Percentiles rank a stretch among this genome's conserved stretches.
Evolutionary conservation across 352 stramenopile genomes (phyloP).

Genomic region (Pseudoperonospora humuli): DNA sequence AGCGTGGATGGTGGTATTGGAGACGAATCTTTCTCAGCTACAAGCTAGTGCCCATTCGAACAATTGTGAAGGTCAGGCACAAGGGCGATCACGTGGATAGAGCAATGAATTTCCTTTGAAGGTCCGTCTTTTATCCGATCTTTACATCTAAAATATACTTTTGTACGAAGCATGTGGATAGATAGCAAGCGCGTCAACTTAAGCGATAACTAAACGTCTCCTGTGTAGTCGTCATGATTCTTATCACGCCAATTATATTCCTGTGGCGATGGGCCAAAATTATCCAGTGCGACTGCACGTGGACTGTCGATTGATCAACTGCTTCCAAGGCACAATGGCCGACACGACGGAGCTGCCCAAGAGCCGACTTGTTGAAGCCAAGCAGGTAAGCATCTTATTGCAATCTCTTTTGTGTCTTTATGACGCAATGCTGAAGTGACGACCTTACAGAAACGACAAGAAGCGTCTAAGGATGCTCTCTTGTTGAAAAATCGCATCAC

Average conservation of each 20-base stretch:
- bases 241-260: conserved; percentile 20
- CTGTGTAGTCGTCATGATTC: conserved; percentile 5
- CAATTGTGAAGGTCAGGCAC: conserved; percentile 11
- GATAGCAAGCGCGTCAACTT: neutral
- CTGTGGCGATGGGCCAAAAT: no score
- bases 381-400: conserved; percentile 43
- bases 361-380: conserved; percentile 69
- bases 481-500: conserved; percentile 32
- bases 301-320: no score
- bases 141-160: conserved; percentile 25
- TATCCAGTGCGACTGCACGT: neutral
- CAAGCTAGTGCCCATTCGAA: conserved; percentile 30
- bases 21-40: conserved; percentile 49
- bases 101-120: neutral
- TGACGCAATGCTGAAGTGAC: neutral
- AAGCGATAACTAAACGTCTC: neutral
- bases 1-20: conserved; percentile 34
- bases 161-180: conserved; percentile 5
- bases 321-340: no score
- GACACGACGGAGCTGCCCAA: conserved; percentile 43
- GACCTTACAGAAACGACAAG: conserved; percentile 53
- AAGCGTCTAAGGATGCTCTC: conserved; percentile 63
- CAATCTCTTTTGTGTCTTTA: neutral
- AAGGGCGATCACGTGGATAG: conserved; percentile 4
- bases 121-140: conserved; percentile 2